Base-by-base conservation (phyloP, 305 asterid genomes). In the Fraxinus paxiana region DNA sequence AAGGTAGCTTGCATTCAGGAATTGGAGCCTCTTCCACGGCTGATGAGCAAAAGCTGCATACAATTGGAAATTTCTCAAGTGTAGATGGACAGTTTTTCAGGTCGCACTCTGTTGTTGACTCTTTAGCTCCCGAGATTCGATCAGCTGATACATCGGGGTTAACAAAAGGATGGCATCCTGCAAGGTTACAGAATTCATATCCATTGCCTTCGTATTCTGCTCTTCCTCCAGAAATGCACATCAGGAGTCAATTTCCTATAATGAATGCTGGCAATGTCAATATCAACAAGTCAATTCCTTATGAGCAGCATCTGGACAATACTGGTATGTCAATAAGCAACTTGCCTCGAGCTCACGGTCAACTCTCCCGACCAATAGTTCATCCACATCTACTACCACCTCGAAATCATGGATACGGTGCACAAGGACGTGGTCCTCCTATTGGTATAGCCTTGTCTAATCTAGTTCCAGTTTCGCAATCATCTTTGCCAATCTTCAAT, bases 161-260 rank as follows among this genome's bases (percentile, higher is more conserved):
- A 17, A 26, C 82, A 65, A 90, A 87, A 54, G 54, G 83, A 76
- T 84, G 90, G 90, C 83, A 83, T 84, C 88, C 92, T 61, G 20
- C 83, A 35, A 84, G 81, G 70, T 87, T 87, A 73, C 93, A 87
- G 31, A 83, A 76, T 72, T 85, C 95, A 9, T 90, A 84, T 24
- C 75, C 56, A 67, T 85, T 77, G 35, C 83, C 90, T 86, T 79
- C 86, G 9, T 75, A 76, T 56, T 72, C 91, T 76, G 75, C 84
- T 43, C 80, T 85, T 83, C 90, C 87, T 73, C 89, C 81, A 17
- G 92, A 85, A 76, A 83, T 85, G 82, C 90, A 82, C 48, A 78
- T 85, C 75, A 84, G 95, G 78, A 89, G 92, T 51, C 97, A 87
- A 75, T 85, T 87, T 87, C 88, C 84, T 46, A 73, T 67, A 81